Percentiles rank a stretch among this genome's conserved stretches.
phyloP scores from a whole-genome alignment of 2,329 filamentous ascomycete species.

The Purpureocillium lavendulum region DNA sequence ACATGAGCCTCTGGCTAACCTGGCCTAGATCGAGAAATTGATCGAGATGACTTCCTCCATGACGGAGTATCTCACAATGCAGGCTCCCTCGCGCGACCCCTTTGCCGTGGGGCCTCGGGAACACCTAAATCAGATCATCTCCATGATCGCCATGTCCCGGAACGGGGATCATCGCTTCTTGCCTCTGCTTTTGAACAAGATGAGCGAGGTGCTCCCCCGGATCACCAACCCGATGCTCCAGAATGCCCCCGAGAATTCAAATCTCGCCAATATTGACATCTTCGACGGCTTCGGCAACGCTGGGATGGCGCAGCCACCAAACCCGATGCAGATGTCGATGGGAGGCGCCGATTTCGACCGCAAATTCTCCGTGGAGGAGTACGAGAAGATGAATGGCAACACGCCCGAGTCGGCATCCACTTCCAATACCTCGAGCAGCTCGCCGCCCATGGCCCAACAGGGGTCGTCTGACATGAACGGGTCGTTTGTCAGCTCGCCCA shows the following conservation, averaged over 20 bases:
- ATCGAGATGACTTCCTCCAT: conserved; percentile 68
- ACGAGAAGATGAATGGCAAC: conserved; percentile 26
- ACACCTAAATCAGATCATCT: conserved; percentile 61
- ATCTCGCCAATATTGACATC: conserved; percentile 49
- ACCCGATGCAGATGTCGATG: conserved; percentile 32
- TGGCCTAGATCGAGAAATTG: conserved; percentile 62
- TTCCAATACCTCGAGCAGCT: conserved; percentile 20
- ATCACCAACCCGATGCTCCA: conserved; percentile 53
- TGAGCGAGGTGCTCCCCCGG: conserved; percentile 61
- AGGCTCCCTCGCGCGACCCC: conserved; percentile 49
- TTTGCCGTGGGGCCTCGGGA: conserved; percentile 64
- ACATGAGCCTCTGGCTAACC: neutral
- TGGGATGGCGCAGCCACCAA: conserved; percentile 47
- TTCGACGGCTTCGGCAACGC: conserved; percentile 59
- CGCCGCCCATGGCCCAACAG: conserved; percentile 19
- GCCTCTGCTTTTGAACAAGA: conserved; percentile 67
- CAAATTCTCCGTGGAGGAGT: conserved; percentile 35
- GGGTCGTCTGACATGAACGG: conserved; percentile 29
- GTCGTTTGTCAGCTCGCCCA: conserved; percentile 44
- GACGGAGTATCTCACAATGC: conserved; percentile 62
- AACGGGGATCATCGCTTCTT: conserved; percentile 69
- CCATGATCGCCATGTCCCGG: conserved; percentile 61
- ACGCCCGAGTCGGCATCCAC: conserved; percentile 23
- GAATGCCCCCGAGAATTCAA: conserved; percentile 45
- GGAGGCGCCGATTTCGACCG: conserved; percentile 39